phyloP scores from a whole-genome alignment of 331 rosid species.

The Prunus yedoensis region DNA sequence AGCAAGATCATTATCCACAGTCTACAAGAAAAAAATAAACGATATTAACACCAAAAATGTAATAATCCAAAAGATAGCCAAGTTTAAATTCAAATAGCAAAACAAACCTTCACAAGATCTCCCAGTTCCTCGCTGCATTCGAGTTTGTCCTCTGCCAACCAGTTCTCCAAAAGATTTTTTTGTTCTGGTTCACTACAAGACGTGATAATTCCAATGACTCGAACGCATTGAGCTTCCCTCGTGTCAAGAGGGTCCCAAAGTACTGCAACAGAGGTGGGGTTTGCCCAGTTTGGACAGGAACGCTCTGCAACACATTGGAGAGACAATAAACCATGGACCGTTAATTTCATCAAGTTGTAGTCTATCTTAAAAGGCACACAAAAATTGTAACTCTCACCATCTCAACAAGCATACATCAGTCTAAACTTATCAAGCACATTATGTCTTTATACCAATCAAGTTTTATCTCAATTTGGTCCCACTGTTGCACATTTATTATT shows the following conservation, averaged over 20 bases:
- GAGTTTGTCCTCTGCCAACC: conserved; percentile 93
- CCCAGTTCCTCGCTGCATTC: conserved; percentile 94
- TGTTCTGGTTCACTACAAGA: conserved; percentile 86
- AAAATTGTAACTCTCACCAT: neutral
- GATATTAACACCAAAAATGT: neutral
- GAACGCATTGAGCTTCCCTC: conserved; percentile 87
- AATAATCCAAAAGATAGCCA: neutral
- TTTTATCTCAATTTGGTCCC: neutral
- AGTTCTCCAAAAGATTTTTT: conserved; percentile 84
- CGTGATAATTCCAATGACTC: conserved; percentile 85
- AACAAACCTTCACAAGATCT: conserved; percentile 84
- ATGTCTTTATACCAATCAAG: neutral
- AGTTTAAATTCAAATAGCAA: conserved; percentile 16
- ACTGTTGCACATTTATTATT: neutral
- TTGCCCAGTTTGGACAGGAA: conserved; percentile 94
- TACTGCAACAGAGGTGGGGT: conserved; percentile 92
- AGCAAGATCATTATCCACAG: conserved; percentile 88
- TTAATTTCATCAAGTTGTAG: conserved; percentile 4
- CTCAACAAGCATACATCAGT: neutral
- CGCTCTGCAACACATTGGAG: conserved; percentile 54
- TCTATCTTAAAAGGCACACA: neutral
- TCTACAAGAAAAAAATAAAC: conserved; percentile 50
- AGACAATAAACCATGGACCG: conserved; percentile 5
- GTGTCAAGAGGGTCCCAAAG: conserved; percentile 77
- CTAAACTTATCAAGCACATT: neutral